These are phyloP conservation scores for Kodamaea sagamina DNA, from an alignment of 805 yeast species.

Conservation along the genomic window DNA sequence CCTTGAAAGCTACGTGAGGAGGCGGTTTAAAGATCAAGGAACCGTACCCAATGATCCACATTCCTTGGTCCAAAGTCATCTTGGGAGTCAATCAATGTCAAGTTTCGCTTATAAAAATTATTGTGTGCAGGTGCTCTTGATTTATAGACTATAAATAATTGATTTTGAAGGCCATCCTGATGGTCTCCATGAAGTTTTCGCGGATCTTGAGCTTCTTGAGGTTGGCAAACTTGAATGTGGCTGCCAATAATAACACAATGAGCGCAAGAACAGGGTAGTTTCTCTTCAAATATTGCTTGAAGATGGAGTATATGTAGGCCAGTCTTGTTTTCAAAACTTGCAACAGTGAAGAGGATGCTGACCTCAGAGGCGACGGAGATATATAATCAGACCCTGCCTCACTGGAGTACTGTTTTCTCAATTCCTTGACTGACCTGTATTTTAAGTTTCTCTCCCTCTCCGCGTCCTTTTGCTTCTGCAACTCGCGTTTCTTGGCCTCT, in stretches of 20 bases:
- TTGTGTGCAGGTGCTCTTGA: too few species aligned
- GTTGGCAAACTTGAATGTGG: conserved; percentile 24
- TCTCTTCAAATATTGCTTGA: conserved; percentile 25
- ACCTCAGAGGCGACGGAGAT: conserved; percentile 3
- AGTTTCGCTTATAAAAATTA: not conserved
- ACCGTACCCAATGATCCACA: conserved; percentile 91
- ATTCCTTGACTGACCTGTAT: conserved; percentile 33
- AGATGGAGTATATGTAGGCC: conserved; percentile 20
- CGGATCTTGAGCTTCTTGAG: conserved; percentile 28
- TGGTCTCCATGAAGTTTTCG: conserved; percentile 36
- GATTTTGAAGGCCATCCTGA: conserved; percentile 47
- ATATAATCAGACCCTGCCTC: conserved; percentile 15
- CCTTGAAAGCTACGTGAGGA: conserved; percentile 58
- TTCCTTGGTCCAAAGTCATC: conserved; percentile 30
- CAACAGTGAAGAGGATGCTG: conserved; percentile 1
- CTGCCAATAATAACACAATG: conserved; percentile 20
- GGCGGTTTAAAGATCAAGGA: conserved; percentile 90
- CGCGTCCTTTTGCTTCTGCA: conserved; percentile 16
- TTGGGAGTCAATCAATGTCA: not conserved
- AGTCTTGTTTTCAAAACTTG: conserved; percentile 20
- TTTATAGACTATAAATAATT: conserved; percentile 39
- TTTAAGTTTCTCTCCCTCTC: conserved; percentile 26
- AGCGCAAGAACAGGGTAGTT: conserved; percentile 32
- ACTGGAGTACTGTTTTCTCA: conserved; percentile 18
- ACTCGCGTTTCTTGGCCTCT: conserved; percentile 25